Conservation (phyloP, 345 rosid genomes). For the Eutrema yunnanense region DNA sequence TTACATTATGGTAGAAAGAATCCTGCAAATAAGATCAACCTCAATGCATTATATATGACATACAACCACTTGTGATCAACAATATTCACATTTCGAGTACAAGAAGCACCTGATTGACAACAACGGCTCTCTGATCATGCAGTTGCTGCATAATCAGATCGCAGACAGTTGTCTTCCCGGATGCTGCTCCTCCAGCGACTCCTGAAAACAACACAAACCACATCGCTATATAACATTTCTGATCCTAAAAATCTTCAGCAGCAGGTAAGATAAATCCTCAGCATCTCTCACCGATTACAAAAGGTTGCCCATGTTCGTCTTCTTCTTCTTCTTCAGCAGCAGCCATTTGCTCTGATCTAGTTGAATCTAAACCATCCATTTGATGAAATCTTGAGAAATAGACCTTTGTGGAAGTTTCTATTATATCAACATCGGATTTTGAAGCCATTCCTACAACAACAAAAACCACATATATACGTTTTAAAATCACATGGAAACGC, state of each 20-base stretch:
- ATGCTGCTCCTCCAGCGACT: constrained; percentile 95
- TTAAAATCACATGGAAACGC: background rate
- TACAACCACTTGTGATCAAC: background rate
- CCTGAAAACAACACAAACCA: constrained; percentile 35
- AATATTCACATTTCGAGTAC: background rate
- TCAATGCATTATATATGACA: background rate
- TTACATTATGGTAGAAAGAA: constrained; percentile 86
- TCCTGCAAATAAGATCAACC: constrained; percentile 42
- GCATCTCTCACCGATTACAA: constrained; percentile 68
- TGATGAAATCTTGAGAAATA: constrained; percentile 84
- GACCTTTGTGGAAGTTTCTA: constrained; percentile 74
- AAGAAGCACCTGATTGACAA: constrained; percentile 73
- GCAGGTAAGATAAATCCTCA: background rate
- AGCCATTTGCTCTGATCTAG: constrained; percentile 34
- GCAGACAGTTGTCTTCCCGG: constrained; percentile 94
- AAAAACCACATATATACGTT: background rate
- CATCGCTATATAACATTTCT: background rate
- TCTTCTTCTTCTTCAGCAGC: background rate
- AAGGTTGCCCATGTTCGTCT: constrained; percentile 55
- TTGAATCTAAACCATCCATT: constrained; percentile 47
- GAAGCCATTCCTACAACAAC: constrained; percentile 7
- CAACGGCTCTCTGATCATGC: constrained; percentile 94
- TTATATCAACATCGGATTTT: constrained; percentile 54
- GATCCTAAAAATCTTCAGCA: background rate
- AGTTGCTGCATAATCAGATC: constrained; percentile 98